Evolutionary conservation across 331 rosid genomes (phyloP), one percentile per base, ranked within the genome.

Genomic region (Malus hybrid): DNA sequence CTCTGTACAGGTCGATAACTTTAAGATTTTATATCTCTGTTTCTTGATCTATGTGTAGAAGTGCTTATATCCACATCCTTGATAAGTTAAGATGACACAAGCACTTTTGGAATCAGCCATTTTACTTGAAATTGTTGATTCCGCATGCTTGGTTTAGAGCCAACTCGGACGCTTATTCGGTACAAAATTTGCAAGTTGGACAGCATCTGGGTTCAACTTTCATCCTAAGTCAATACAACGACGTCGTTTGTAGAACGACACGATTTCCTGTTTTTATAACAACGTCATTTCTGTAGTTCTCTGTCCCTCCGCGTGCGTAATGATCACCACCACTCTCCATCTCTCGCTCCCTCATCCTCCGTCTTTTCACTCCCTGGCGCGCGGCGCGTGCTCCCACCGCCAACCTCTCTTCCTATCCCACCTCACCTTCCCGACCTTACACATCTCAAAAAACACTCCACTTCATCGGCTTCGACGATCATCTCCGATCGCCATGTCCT

Each of bases 401-500:
- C 60, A 79, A 29, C 27, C 77, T 46, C 70, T 72, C 64, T 76
- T 70, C 27, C 56, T 31, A 1, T 5, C 62, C 19, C 74, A 2
- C 31, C 64, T 80, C 75, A 6, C 44, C 65, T 70, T 29, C 50
- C 50, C 76, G 24, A 1, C 79, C 57, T 36, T 83, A 13, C 62
- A 27, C 33, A 27, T 22, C 27, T 31, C 39, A 7, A 15, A 34
- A 28, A 15, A 36, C 65, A 28, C 73, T 65, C 59, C 31, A 10
- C 46, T 59, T 65, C 31, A 28, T 66, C 69, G 83, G 71, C 59
- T 71, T 60, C 61, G 15, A 14, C 73, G 44, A 20, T 67, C 32
- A 34, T 59, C 76, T 78, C 82, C 74, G 60, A 69, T 61, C 79
- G n/a, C 50, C 81, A 86, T 85, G 93, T 84, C 90, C 52, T 67